Evolutionary conservation across 1,139 yeast species (phyloP).

Genomic region (Wickerhamomyces sp.): DNA sequence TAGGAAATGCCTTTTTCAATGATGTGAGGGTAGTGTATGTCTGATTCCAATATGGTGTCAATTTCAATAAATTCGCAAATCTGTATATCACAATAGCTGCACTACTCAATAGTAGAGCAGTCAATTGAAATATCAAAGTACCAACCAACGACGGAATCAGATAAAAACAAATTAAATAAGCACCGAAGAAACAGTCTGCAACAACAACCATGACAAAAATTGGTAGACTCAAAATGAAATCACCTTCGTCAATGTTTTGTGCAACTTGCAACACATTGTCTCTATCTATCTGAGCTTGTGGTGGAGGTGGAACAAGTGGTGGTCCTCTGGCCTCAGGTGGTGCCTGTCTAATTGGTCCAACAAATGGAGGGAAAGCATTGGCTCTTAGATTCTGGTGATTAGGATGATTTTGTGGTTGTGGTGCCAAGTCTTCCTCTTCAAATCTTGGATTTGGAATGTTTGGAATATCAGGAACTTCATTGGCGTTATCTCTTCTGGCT

Average conservation of each 20-base stretch:
- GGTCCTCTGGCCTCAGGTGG: constrained; percentile 8
- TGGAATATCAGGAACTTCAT: constrained; percentile 16
- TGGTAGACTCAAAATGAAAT: constrained; percentile 11
- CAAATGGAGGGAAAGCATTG: constrained; percentile 9
- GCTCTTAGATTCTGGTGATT: no score
- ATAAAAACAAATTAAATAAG: constrained; percentile 43
- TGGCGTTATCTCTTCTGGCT: constrained; percentile 2
- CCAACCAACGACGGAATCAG: constrained; percentile 54
- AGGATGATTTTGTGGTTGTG: no score
- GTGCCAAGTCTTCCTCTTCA: no score
- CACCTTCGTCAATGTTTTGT: constrained; percentile 18
- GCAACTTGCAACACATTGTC: constrained; percentile 5
- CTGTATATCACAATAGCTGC: background rate
- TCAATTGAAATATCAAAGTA: constrained; percentile 13
- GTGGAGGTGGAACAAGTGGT: constrained; percentile 1
- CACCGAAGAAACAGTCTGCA: constrained; percentile 39
- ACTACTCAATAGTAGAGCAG: background rate
- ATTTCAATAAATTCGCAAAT: background rate
- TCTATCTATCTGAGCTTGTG: constrained; percentile 12
- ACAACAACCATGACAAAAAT: constrained; percentile 23
- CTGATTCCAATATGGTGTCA: constrained; percentile 1
- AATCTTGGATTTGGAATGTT: constrained; percentile 11
- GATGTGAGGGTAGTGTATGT: background rate
- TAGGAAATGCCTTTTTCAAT: constrained; percentile 1
- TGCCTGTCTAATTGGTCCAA: constrained; percentile 11